Base-by-base conservation (phyloP, 495 filamentous ascomycete species). In the Hyaloscypha bicolor region DNA sequence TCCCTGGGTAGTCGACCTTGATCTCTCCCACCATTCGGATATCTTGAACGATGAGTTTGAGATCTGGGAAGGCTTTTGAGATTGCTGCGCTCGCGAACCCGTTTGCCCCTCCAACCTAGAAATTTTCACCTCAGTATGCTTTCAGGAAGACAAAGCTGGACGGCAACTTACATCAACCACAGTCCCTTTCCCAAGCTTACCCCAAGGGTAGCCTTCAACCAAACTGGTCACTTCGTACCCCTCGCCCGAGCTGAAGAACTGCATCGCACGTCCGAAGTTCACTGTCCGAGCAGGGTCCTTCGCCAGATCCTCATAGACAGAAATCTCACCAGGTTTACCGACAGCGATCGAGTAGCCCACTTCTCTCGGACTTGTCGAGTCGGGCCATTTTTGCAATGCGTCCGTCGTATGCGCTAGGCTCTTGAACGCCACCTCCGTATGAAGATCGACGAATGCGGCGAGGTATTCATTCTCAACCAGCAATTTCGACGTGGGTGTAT, bases 31-130 rank as follows among this genome's bases (percentile, higher is more conserved):
- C 31, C 52, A 69, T 66, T 3, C 60, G 64, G 25, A 70, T 59
- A 56, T 78, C 76, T 37, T 78, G 76, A 6, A 78, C 73, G 16
- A 77, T 57, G 58, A 78, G 71, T 2, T 60, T 67, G 12, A 79
- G 65, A 16, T 66, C 9, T 8, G 73, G 75, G 59, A 74, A 79
- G 2, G 63, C 63, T 14, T 69, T 57, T 33, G 76, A 73, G 19
- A 80, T 65, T 6, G 71, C 72, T 39, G 75, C 62, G 48, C 72
- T 69, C 39, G 72, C 71, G 55, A 68, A 62, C 12, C 78, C 77
- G 16, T 69, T 66, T 45, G 73, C 72, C 48, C 78, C 78, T 14
- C 78, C 78, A 14, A 80, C 67, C 66, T 80, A 73, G 25, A 25
- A 25, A 63, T 25, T 55, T n/a, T 65, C 52, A 30, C 12, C 25